Conservation (phyloP, 371 early-diverging fungal species). For the Actinomortierella wolfii region DNA sequence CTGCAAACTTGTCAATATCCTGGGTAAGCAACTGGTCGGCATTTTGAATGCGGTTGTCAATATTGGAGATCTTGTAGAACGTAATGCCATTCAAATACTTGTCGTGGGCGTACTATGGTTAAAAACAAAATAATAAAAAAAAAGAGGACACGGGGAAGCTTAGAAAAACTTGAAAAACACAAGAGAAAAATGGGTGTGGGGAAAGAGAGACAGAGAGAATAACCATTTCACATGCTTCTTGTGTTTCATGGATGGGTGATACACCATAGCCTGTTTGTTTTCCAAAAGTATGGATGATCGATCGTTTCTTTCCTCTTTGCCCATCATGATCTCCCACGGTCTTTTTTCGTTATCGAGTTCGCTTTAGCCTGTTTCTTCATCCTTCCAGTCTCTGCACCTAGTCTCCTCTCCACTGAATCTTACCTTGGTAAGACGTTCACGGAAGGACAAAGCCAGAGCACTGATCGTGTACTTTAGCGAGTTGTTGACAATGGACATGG, state of each 20-base stretch:
- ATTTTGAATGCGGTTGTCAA: constrained; percentile 81
- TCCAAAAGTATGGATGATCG: too few relatives aligned
- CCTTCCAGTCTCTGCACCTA: too few relatives aligned
- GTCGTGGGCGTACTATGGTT: constrained; percentile 80
- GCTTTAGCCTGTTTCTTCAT: too few relatives aligned
- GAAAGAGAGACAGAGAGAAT: neutral
- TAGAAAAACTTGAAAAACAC: neutral
- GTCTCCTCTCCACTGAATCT: neutral
- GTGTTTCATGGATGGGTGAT: neutral
- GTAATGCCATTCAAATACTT: constrained; percentile 82
- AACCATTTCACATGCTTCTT: neutral
- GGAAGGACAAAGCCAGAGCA: constrained; percentile 76
- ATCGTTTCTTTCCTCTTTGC: too few relatives aligned
- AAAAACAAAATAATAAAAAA: too few relatives aligned
- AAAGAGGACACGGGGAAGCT: neutral
- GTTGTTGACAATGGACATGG: constrained; percentile 77
- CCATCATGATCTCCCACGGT: too few relatives aligned
- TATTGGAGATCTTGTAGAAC: constrained; percentile 81
- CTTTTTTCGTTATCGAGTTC: too few relatives aligned
- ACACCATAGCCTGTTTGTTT: too few relatives aligned
- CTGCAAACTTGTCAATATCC: constrained; percentile 87
- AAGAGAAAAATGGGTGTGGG: neutral
- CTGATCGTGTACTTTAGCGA: constrained; percentile 73
- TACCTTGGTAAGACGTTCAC: constrained; percentile 76
- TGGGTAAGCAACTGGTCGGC: constrained; percentile 87